Evolutionary conservation across 1,284 basidiomycete genomes (phyloP), one percentile per base, ranked within the genome.

Genomic region (Takashimella koratensis): DNA sequence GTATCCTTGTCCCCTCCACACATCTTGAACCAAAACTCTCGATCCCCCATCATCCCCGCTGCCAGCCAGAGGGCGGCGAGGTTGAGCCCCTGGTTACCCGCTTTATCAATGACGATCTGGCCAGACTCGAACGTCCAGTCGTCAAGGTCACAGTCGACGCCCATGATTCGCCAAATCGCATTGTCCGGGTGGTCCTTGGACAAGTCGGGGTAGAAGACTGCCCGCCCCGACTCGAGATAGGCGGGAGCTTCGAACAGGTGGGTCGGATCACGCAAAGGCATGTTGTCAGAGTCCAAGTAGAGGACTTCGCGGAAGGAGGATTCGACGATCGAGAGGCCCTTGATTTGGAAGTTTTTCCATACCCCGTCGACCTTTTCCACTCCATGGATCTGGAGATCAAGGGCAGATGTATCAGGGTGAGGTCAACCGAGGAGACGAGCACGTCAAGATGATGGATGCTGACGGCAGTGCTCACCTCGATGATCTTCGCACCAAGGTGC

Each of bases 171-270:
- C 76, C 77, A 80, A 51, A 80, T 74, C 12, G 79, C 76, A 54
- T 80, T 80, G 47, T 76, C 66, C 4, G 77, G 71, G 49, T 78
- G 74, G 53, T 79, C 78, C 54, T 77, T 78, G 43, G 71, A 76
- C 43, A 79, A 63, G 57, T 79, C 78, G 12, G 79, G 78, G 79
- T 79, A 80, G 56, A 80, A 79, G 24, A 76, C 79, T 1, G 76
- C 74, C 12, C 71, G 60, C 6, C 73, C 77, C n/a, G 66, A 56
- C 3, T 64, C 51, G 13, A 53, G 53, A 63, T 79, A 79, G 3
- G 67, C 43, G 0, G 65, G 57, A 1, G 75, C 66, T 27, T 69
- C 62, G 62, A 80, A 79, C 5, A 79, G 72, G 53, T 74, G 67
- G 3, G 67, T 57, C 1, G 77, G 77, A 39, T 77, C 69, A 1